phyloP scores from a whole-genome alignment of 1,284 basidiomycete species.

The Ustilago bromivora region DNA sequence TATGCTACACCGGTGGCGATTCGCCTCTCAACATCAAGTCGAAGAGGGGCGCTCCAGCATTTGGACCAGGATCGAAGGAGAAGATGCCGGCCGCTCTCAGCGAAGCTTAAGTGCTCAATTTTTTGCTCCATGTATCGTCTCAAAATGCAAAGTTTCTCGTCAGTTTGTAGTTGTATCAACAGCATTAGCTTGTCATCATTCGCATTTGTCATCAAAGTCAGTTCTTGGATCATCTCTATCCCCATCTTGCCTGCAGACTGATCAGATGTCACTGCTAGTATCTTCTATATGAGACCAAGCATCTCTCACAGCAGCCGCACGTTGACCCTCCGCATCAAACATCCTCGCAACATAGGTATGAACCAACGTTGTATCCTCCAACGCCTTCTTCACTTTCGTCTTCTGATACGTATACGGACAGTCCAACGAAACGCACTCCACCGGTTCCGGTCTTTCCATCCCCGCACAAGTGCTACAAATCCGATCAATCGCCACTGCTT shows the following conservation, averaged over 20 bases:
- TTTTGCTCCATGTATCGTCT: background rate
- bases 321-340: slow-evolving; percentile 19
- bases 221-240: background rate
- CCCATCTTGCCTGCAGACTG: background rate
- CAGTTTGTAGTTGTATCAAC: slow-evolving; percentile 12
- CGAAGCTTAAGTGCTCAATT: slow-evolving; percentile 20
- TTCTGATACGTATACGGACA: slow-evolving; percentile 63
- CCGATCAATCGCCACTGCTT: slow-evolving; percentile 34
- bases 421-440: slow-evolving; percentile 61
- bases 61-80: slow-evolving; percentile 31
- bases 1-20: slow-evolving; percentile 70
- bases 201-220: background rate
- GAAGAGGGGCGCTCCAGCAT: slow-evolving; percentile 1
- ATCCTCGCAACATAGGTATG: slow-evolving; percentile 21
- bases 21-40: slow-evolving; percentile 58
- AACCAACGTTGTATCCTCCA: slow-evolving; percentile 22
- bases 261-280: background rate
- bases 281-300: slow-evolving; percentile 16
- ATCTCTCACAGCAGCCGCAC: slow-evolving; percentile 21
- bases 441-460: slow-evolving; percentile 19
- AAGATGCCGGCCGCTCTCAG: slow-evolving; percentile 50
- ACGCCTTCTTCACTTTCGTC: slow-evolving; percentile 23
- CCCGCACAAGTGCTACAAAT: slow-evolving; percentile 58
- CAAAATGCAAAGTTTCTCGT: background rate
- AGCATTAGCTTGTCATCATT: background rate